A percentile compares a stretch with the other conserved stretches of the same genome.
These are phyloP conservation scores for Linanthus parryae DNA, from an alignment of 148 eudicot species.

Conservation along the genomic window DNA sequence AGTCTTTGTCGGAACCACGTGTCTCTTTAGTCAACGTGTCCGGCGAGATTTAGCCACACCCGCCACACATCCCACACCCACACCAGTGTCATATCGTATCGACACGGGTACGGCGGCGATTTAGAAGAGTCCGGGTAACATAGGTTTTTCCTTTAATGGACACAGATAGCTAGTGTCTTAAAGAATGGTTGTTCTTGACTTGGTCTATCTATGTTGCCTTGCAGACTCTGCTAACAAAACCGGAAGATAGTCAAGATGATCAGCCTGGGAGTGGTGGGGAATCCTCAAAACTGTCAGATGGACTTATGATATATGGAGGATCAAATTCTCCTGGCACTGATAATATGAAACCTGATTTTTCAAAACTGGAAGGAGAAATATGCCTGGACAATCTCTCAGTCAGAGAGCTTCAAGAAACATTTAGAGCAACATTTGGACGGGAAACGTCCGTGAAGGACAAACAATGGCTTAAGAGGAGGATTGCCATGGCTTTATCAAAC, in stretches of 20 bases:
- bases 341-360: constrained; percentile 64
- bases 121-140: not conserved
- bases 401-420: constrained; percentile 90
- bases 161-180: constrained; percentile 6
- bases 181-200: not conserved
- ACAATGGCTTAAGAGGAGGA: constrained; percentile 94
- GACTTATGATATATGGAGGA: constrained; percentile 23
- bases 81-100: not conserved
- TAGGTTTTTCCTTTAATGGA: constrained; percentile 4
- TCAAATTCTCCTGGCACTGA: constrained; percentile 19
- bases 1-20: too few relatives aligned
- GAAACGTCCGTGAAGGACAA: constrained; percentile 91
- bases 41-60: too few relatives aligned
- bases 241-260: constrained; percentile 18
- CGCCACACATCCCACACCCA: too few relatives aligned
- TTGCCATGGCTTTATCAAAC: constrained; percentile 86
- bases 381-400: constrained; percentile 71
- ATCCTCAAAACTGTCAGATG: constrained; percentile 27
- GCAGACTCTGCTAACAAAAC: constrained; percentile 32
- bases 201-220: constrained; percentile 7
- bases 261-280: constrained; percentile 27
- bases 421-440: constrained; percentile 91
- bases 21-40: too few relatives aligned
- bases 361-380: constrained; percentile 70
- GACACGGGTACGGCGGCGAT: not conserved